Conservation (phyloP, 2,329 filamentous ascomycete genomes). For the Talaromyces sp. region DNA sequence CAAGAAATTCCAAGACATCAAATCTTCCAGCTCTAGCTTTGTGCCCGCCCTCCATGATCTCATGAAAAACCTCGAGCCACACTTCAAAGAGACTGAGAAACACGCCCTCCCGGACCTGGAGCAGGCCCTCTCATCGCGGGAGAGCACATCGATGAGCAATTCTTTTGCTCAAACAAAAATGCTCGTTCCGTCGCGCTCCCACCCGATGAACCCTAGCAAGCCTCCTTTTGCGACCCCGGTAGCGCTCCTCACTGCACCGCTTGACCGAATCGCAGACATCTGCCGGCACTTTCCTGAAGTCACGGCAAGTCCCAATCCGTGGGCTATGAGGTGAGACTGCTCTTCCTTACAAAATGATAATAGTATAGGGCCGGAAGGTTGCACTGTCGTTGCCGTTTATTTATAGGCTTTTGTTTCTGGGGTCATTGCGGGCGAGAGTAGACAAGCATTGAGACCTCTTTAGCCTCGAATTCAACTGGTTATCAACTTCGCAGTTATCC, state of each 20-base stretch:
- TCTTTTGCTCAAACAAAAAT: conserved; percentile 49
- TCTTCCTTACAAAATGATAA: not conserved
- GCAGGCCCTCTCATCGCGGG: conserved; percentile 26
- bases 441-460: not conserved
- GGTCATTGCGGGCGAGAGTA: too few relatives aligned
- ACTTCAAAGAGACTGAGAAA: conserved; percentile 47
- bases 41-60: conserved; percentile 38
- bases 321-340: not conserved
- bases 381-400: not conserved
- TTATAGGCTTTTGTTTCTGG: not conserved
- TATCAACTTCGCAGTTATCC: not conserved
- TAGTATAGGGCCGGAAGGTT: too few relatives aligned
- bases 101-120: conserved; percentile 47
- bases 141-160: conserved; percentile 33
- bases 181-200: conserved; percentile 48
- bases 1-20: conserved; percentile 44
- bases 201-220: conserved; percentile 45
- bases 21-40: conserved; percentile 36
- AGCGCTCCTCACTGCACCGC: conserved; percentile 50
- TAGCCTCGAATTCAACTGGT: not conserved
- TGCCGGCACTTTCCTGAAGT: conserved; percentile 49
- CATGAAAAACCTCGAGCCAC: conserved; percentile 38
- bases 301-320: not conserved
- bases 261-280: conserved; percentile 51
- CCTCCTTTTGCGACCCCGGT: conserved; percentile 53